Percentiles rank a stretch among this genome's conserved stretches.
phyloP scores from a whole-genome alignment of 768 basidiomycete genomes.

The Scleroderma bovista region DNA sequence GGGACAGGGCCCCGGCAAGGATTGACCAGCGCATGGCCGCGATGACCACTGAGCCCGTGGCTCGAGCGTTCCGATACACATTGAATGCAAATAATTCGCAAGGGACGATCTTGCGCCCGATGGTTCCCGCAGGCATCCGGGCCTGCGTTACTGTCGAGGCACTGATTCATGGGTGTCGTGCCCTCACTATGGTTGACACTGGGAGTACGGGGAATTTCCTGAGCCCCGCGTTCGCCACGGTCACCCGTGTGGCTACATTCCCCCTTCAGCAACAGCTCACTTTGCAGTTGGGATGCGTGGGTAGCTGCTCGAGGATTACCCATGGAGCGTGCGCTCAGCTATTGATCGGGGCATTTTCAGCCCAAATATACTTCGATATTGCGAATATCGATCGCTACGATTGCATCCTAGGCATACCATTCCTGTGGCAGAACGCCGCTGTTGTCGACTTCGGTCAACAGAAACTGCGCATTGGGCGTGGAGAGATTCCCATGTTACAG shows the following conservation, averaged over 20 bases:
- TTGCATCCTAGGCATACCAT: slow-evolving; percentile 32
- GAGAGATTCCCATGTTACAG: too few species aligned
- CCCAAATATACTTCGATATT: slow-evolving; percentile 26
- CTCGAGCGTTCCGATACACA: too few species aligned
- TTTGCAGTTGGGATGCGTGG: slow-evolving; percentile 29
- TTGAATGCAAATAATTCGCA: too few species aligned
- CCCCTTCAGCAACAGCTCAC: slow-evolving; percentile 15
- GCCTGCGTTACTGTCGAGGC: background rate
- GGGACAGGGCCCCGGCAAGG: too few species aligned
- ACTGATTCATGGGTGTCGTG: slow-evolving; percentile 6
- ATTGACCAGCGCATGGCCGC: too few species aligned
- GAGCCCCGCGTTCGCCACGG: slow-evolving; percentile 15
- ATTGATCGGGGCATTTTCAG: background rate
- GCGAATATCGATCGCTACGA: slow-evolving; percentile 34
- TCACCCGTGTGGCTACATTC: slow-evolving; percentile 5
- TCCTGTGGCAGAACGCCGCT: slow-evolving; percentile 11
- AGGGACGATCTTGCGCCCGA: too few species aligned
- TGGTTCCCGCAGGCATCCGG: too few species aligned
- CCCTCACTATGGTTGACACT: slow-evolving; percentile 18
- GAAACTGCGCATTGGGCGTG: too few species aligned
- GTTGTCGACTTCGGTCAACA: slow-evolving; percentile 3
- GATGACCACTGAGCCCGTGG: too few species aligned
- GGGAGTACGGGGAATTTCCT: slow-evolving; percentile 19
- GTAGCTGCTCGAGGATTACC: slow-evolving; percentile 26
- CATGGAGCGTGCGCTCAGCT: slow-evolving; percentile 18